Evolutionary conservation across 1,284 basidiomycete genomes (phyloP).

Genomic region (Sporisorium exsertum): DNA sequence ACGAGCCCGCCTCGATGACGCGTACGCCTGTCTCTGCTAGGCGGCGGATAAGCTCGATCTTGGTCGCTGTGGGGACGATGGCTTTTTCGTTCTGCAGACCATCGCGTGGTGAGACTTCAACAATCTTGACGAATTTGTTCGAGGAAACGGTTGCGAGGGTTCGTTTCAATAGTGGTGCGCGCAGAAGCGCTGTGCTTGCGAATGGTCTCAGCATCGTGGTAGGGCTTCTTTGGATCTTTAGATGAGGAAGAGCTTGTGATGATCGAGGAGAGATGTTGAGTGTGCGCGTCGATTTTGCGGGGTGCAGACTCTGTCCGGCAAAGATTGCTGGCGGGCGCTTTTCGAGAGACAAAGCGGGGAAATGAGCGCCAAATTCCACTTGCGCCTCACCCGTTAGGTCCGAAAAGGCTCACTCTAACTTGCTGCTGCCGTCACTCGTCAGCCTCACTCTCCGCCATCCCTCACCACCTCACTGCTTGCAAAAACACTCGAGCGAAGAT

Average conservation of each 20-base stretch:
- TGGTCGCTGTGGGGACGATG: conserved; percentile 80
- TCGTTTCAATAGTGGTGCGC: conserved; percentile 1
- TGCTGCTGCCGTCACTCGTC: neutral
- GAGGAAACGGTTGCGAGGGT: conserved; percentile 27
- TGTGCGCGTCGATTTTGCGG: conserved; percentile 12
- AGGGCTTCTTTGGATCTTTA: too few species aligned
- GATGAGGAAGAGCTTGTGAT: neutral
- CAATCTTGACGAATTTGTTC: conserved; percentile 73
- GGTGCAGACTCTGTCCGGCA: neutral
- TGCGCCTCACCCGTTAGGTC: conserved; percentile 31
- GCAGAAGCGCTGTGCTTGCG: neutral
- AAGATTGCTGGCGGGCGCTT: neutral
- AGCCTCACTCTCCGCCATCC: neutral
- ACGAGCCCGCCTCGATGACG: conserved; percentile 88
- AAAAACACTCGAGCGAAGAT: neutral
- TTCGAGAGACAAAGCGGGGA: neutral
- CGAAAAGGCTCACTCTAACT: conserved; percentile 17
- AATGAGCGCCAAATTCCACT: neutral
- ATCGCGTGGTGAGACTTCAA: conserved; percentile 92
- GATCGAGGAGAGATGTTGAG: neutral
- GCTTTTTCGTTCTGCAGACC: conserved; percentile 89
- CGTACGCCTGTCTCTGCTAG: conserved; percentile 79
- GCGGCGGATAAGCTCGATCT: conserved; percentile 83
- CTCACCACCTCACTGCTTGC: neutral
- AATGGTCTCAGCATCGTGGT: conserved; percentile 20